Evolutionary conservation across 2,329 filamentous ascomycete genomes (phyloP).

Genomic region (Fusarium sarcochroum): DNA sequence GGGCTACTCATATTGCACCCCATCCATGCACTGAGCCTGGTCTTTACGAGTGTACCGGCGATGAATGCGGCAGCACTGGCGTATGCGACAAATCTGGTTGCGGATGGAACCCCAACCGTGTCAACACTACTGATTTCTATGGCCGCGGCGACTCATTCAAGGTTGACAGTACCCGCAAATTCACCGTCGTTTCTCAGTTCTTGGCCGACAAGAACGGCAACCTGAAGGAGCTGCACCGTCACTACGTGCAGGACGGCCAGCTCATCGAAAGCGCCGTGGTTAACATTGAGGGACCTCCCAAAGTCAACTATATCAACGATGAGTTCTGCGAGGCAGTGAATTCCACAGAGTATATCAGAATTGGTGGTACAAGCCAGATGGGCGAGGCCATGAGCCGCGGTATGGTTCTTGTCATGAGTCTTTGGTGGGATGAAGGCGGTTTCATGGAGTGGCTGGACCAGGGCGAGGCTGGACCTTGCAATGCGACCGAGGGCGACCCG

Average conservation of each 20-base stretch:
- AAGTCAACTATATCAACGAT: constrained; percentile 56
- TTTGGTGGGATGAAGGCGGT: constrained; percentile 68
- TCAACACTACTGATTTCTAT: constrained; percentile 51
- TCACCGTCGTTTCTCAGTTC: constrained; percentile 67
- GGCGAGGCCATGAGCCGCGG: constrained; percentile 61
- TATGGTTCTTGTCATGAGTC: constrained; percentile 66
- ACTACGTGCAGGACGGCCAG: constrained; percentile 58
- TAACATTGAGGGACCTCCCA: constrained; percentile 45
- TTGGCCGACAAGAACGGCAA: constrained; percentile 54
- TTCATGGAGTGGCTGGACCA: constrained; percentile 69
- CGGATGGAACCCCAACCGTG: constrained; percentile 59
- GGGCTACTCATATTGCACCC: constrained; percentile 61
- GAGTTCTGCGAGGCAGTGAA: constrained; percentile 53
- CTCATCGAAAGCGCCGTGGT: constrained; percentile 40
- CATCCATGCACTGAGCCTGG: constrained; percentile 63
- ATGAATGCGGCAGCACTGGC: constrained; percentile 55
- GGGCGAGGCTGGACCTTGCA: constrained; percentile 64
- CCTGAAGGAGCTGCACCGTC: constrained; percentile 64
- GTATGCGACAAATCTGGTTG: constrained; percentile 62
- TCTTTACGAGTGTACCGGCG: constrained; percentile 61
- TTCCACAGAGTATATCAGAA: constrained; percentile 50
- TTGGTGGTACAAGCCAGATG: constrained; percentile 61
- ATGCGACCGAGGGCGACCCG: constrained; percentile 66
- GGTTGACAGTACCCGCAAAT: constrained; percentile 56
- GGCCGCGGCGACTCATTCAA: constrained; percentile 49